Evolutionary conservation across 257 asterid genomes (phyloP), one percentile per base, ranked within the genome.

Genomic region (Jacaranda mimosifolia): DNA sequence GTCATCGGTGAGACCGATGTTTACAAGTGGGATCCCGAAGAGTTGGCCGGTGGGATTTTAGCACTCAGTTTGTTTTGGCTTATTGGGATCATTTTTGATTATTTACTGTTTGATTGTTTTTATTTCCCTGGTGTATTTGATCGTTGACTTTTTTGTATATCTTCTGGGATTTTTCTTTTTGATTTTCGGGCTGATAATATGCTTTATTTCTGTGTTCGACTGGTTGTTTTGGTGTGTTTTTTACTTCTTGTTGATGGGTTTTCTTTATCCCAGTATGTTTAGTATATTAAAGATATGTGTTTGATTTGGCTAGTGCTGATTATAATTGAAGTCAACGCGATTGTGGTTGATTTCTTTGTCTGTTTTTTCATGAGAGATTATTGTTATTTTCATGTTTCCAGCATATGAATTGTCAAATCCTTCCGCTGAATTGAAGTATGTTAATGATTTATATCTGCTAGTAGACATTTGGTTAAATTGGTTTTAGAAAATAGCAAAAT

Each of bases 11-110:
- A 90, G 82, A 85, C 89, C 8, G 97, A 91, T 73, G 96, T 94
- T 12, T 94, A 94, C 83, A 90, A 90, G 83, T 91, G 97, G 91
- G 98, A 91, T 5, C 98, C 97, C 4, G 91, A 91, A 73, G 97
- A 93, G 56, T 85, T 91, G 78, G 97, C 98, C 77, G 97, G 98
- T 94, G 81, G 7, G 82, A 17, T 26, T 66, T 36, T 36, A 4
- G 19, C 38, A 18, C 43, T 76, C 13, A 55, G 15, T 12, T 59
- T 26, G 48, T 38, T 56, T 17, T 3, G 3, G 52, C 14, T 13
- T 52, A 18, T 12, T 42, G 15, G 18, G 0, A 43, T 51, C 55
- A 1, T 15, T 51, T 46, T 26, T 5, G 9, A 6, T 17, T 63
- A 36, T 2, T 38, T 32, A 48, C 21, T 12, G 14, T 62, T 77